Percentiles rank a stretch among this genome's conserved stretches.
Conservation (phyloP, 768 basidiomycete species). For the Trametes punicea region DNA sequence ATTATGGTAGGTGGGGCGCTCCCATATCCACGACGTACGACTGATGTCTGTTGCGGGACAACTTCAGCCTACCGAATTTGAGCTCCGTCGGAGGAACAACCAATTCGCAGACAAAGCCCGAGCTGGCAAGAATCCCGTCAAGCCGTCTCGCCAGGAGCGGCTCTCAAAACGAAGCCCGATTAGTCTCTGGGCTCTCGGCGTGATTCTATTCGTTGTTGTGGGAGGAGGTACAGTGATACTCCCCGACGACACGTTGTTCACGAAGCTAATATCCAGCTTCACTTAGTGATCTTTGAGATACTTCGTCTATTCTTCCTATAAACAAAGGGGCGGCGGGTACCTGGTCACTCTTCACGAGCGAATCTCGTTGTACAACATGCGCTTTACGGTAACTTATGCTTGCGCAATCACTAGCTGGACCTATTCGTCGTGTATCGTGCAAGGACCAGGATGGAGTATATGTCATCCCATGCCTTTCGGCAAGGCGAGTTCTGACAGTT, state of each 20-base stretch:
- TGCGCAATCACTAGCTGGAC: slow-evolving; percentile 6
- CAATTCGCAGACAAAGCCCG: slow-evolving; percentile 76
- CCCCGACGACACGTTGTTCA: background rate
- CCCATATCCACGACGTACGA: background rate
- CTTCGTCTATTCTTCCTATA: slow-evolving; percentile 63
- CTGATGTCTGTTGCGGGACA: background rate
- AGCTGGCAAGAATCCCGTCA: slow-evolving; percentile 72
- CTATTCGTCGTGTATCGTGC: background rate
- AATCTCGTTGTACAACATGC: slow-evolving; percentile 17
- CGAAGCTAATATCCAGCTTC: background rate
- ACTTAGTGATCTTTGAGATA: slow-evolving; percentile 71
- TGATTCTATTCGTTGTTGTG: slow-evolving; percentile 72
- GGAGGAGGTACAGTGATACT: slow-evolving; percentile 63
- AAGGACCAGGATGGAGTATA: too few species aligned
- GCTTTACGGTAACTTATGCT: slow-evolving; percentile 17
- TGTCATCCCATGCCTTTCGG: too few species aligned
- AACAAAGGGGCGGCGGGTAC: slow-evolving; percentile 15
- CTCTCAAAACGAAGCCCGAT: slow-evolving; percentile 71
- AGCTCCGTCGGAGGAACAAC: slow-evolving; percentile 74
- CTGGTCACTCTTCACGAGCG: slow-evolving; percentile 3
- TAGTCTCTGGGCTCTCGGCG: slow-evolving; percentile 69
- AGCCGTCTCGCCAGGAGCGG: slow-evolving; percentile 67
- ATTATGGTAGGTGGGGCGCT: slow-evolving; percentile 29
- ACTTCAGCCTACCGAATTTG: slow-evolving; percentile 73
- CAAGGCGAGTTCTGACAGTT: background rate